A percentile compares a stretch with the other conserved stretches of the same genome.
These are phyloP conservation scores for Selaginella moellendorffii DNA, from an alignment of 75 land plant genomes.

Conservation along the genomic window DNA sequence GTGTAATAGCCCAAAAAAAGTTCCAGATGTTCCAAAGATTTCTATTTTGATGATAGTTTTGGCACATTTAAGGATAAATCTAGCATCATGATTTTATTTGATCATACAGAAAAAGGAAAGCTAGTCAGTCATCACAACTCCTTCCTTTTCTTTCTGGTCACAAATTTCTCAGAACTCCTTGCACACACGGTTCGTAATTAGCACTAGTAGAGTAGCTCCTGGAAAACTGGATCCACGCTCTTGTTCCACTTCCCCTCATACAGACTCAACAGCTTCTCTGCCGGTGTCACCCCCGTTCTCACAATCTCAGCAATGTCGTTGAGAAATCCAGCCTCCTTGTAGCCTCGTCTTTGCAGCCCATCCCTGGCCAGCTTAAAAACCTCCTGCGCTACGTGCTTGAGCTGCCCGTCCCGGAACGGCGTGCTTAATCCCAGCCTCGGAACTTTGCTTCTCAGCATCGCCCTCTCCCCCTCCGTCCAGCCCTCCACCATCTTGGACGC, in stretches of 20 bases:
- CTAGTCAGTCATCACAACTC: no score
- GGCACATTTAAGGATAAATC: no score
- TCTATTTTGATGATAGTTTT: no score
- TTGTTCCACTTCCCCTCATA: neutral
- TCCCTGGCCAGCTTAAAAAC: slow-evolving; percentile 62
- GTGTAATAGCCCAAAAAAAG: no score
- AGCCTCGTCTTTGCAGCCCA: neutral
- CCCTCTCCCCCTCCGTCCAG: slow-evolving; percentile 6
- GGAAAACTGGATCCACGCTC: slow-evolving; percentile 2
- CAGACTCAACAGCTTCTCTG: neutral
- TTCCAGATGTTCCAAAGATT: no score
- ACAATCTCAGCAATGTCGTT: slow-evolving; percentile 2
- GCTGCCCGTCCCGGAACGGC: slow-evolving; percentile 78
- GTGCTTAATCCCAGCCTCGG: slow-evolving; percentile 71
- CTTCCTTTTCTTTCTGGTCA: no score
- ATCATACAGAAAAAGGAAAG: no score
- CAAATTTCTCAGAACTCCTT: no score
- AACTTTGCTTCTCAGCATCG: slow-evolving; percentile 31
- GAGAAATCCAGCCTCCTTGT: neutral
- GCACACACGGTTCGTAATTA: no score
- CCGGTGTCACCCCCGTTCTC: neutral
- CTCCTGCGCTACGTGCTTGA: slow-evolving; percentile 83
- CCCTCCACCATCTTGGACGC: neutral
- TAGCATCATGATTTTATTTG: no score
- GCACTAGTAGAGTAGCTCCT: slow-evolving; percentile 10